A percentile compares a stretch with the other conserved stretches of the same genome.
Conservation (phyloP, 441 rosid species). For the Eutrema salsugineum region DNA sequence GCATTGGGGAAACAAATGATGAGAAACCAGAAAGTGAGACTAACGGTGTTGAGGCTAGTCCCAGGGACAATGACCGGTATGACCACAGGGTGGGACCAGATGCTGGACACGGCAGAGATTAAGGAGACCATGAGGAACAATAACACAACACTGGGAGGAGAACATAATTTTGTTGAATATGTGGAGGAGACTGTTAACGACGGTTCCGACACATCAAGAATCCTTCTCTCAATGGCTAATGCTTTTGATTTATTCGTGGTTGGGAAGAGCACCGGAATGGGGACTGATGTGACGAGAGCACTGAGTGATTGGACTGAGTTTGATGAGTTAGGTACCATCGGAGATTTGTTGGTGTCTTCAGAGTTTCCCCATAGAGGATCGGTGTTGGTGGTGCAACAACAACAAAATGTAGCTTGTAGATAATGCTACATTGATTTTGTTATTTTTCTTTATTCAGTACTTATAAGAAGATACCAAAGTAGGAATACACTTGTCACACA, state of each 20-base stretch:
- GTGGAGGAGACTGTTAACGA: conserved; percentile 29
- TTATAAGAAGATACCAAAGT: background rate
- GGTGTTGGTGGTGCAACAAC: conserved; percentile 35
- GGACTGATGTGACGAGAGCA: conserved; percentile 15
- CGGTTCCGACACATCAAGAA: conserved; percentile 26
- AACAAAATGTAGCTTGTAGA: conserved; percentile 33
- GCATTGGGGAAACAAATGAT: conserved; percentile 34
- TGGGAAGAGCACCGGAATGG: conserved; percentile 28
- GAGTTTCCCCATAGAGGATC: conserved; percentile 20
- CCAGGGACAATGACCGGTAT: background rate
- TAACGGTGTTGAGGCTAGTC: conserved; percentile 26
- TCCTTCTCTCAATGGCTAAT: conserved; percentile 26
- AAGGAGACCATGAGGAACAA: conserved; percentile 18
- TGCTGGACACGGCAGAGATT: conserved; percentile 28
- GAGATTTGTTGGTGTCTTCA: conserved; percentile 35
- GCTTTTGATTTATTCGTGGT: conserved; percentile 37
- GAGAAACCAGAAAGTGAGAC: conserved; percentile 11
- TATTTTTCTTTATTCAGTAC: background rate
- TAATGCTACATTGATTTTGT: background rate
- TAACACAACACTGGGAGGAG: background rate
- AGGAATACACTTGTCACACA: background rate
- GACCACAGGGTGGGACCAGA: conserved; percentile 23
- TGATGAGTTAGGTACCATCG: conserved; percentile 40
- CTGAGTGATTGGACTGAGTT: conserved; percentile 38
- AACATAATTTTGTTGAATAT: conserved; percentile 14